Percentiles rank a stretch among this genome's conserved stretches.
These are phyloP conservation scores for Thelonectria blattea DNA, from an alignment of 2,329 filamentous ascomycete genomes.

Conservation along the genomic window DNA sequence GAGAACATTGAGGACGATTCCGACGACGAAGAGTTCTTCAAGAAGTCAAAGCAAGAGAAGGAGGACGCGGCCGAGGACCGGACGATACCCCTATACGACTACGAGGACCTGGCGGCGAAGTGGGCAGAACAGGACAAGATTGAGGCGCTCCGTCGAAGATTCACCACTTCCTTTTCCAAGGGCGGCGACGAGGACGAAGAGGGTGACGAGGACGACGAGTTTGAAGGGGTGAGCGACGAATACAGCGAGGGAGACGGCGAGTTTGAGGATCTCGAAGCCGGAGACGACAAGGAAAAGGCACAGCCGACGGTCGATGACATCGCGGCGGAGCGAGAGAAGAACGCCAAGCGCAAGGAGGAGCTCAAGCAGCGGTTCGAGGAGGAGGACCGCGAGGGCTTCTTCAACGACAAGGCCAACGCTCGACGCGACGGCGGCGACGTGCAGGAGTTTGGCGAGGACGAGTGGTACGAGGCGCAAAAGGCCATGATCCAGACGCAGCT, in stretches of 20 bases:
- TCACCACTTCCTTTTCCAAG: conserved; percentile 68
- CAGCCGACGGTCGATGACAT: conserved; percentile 59
- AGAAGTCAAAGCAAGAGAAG: conserved; percentile 66
- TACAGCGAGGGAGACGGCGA: conserved; percentile 61
- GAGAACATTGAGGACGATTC: conserved; percentile 64
- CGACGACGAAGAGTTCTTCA: conserved; percentile 69
- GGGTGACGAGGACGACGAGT: conserved; percentile 54
- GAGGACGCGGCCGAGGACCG: conserved; percentile 82
- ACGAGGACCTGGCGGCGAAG: conserved; percentile 79
- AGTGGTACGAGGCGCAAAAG: conserved; percentile 99
- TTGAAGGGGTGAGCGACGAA: conserved; percentile 62
- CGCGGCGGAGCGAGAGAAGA: conserved; percentile 89
- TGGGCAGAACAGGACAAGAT: conserved; percentile 84
- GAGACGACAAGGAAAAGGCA: conserved; percentile 67
- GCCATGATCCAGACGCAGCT: conserved; percentile 93
- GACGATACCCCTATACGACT: conserved; percentile 78
- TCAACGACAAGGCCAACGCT: conserved; percentile 84
- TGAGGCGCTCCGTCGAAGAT: conserved; percentile 74
- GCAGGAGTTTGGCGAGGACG: conserved; percentile 92
- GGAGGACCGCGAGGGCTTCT: conserved; percentile 95
- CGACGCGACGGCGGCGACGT: conserved; percentile 70
- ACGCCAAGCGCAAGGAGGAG: conserved; percentile 92
- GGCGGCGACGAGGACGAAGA: conserved; percentile 41
- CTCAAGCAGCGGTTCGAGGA: conserved; percentile 94
- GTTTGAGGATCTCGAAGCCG: conserved; percentile 65